Conservation (phyloP, 2,329 filamentous ascomycete species). For the Xylariales sp. region DNA sequence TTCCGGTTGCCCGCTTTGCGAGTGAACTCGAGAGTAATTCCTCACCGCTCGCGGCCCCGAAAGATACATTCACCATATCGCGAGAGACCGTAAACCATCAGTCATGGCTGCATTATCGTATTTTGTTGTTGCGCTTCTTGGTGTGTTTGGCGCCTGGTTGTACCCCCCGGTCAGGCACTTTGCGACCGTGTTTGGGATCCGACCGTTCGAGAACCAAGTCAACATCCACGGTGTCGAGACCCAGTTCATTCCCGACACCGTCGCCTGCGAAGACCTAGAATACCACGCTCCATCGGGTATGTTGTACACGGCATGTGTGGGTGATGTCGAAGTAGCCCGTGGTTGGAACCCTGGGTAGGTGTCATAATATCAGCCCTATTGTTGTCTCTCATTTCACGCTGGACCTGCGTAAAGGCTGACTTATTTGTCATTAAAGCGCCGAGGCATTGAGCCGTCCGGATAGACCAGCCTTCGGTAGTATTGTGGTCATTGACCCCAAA, state of each 20-base stretch:
- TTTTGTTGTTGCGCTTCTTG: slow-evolving; percentile 36
- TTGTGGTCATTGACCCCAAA: slow-evolving; percentile 66
- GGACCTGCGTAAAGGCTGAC: slow-evolving; percentile 5
- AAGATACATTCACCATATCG: background rate
- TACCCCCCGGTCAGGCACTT: slow-evolving; percentile 40
- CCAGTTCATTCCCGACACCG: slow-evolving; percentile 60
- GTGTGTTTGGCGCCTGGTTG: slow-evolving; percentile 38
- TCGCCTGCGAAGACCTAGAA: slow-evolving; percentile 70
- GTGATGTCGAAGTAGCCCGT: slow-evolving; percentile 44
- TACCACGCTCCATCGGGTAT: slow-evolving; percentile 60
- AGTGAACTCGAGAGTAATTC: too few relatives aligned
- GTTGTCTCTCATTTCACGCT: background rate
- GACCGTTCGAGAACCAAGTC: slow-evolving; percentile 34
- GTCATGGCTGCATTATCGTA: slow-evolving; percentile 40
- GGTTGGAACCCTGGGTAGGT: slow-evolving; percentile 46
- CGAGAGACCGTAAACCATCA: background rate
- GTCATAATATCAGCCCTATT: background rate
- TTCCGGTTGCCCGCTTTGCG: too few relatives aligned
- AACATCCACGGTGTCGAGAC: slow-evolving; percentile 44
- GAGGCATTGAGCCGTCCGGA: slow-evolving; percentile 47
- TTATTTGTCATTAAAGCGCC: slow-evolving; percentile 29
- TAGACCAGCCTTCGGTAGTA: slow-evolving; percentile 56
- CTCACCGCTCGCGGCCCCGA: background rate
- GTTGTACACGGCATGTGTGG: slow-evolving; percentile 69
- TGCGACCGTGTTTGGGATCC: slow-evolving; percentile 37